Base-by-base conservation (phyloP, 2,329 filamentous ascomycete genomes). In the Lasiodiplodia citricola region DNA sequence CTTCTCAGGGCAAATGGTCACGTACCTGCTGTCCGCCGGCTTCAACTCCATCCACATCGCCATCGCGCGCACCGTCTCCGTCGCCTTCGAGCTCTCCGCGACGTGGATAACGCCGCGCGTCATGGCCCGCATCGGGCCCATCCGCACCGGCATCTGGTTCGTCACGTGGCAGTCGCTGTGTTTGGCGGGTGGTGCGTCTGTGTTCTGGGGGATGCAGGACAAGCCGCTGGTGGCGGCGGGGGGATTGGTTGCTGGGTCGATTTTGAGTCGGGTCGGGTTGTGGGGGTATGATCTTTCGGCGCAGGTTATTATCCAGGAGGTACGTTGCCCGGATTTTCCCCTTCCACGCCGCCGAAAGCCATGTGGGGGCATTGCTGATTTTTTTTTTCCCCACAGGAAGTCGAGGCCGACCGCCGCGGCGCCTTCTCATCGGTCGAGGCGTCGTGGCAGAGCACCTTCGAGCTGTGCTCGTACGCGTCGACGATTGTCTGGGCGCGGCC, bases 61-160 rank as follows among this genome's bases (percentile, higher is more conserved):
- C 50, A 66, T 86, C 14, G 82, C 86, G 56, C 83, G 89, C 4
- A 85, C 85, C 0, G 70, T 83, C 4, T 85, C 86, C 37, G 85
- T 86, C 0, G 68, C 83, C 2, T 83, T 88, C 62, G 90, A 91
- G 74, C 78, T 91, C 2, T 80, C 81, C 8, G 88, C 89, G 0
- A 91, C 90, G 0, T 90, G 87, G 83, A 75, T 85, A 0, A 87
- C 85, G 0, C 89, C 89, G 0, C 78, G 80, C 67, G 75, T 90
- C 16, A 89, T 88, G 83, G 73, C 72, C 2, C 76, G 74, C 3
- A 83, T 85, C 6, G 82, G 83, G 25, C 75, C 82, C 0, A 81
- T 92, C 8, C 82, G 92, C n/a, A 84, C 86, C 0, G 92, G 91
- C 0, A 82, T 93, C 3, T 94, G 92, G 92, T 88, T 88, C 70